A percentile compares a stretch with the other conserved stretches of the same genome.
phyloP scores from a whole-genome alignment of 768 basidiomycete species.

The Podaxis sp. region DNA sequence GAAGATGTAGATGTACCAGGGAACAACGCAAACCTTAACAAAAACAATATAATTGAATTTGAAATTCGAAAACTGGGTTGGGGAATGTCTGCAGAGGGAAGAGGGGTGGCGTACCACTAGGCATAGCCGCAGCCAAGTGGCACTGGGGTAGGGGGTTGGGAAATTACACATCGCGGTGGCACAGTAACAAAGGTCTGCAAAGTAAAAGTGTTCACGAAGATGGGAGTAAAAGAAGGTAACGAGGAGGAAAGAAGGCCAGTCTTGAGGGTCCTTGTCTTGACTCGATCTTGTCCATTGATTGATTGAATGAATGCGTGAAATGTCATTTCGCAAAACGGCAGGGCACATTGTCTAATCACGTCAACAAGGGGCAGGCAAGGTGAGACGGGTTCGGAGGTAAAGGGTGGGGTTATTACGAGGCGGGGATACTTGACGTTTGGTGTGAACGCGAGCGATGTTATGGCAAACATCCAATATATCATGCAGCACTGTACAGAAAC shows the following conservation, averaged over 20 bases:
- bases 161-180: not conserved
- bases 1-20: not conserved
- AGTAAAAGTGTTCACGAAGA: not conserved
- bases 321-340: not conserved
- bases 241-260: not conserved
- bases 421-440: not conserved
- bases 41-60: not conserved
- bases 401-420: not conserved
- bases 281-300: slow-evolving; percentile 10
- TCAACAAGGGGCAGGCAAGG: not conserved
- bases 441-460: not conserved
- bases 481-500: slow-evolving; percentile 78
- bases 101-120: no score
- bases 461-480: slow-evolving; percentile 24
- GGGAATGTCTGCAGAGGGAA: not conserved
- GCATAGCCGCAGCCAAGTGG: not conserved
- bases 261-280: not conserved
- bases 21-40: not conserved
- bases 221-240: not conserved
- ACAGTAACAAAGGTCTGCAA: not conserved
- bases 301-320: slow-evolving; percentile 5
- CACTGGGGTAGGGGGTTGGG: not conserved
- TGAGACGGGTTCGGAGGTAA: not conserved
- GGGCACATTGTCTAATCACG: slow-evolving; percentile 9
- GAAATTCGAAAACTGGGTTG: not conserved